Evolutionary conservation across 352 stramenopile species (phyloP), one percentile per base, ranked within the genome.

Genomic region (Pythium sukuiense): DNA sequence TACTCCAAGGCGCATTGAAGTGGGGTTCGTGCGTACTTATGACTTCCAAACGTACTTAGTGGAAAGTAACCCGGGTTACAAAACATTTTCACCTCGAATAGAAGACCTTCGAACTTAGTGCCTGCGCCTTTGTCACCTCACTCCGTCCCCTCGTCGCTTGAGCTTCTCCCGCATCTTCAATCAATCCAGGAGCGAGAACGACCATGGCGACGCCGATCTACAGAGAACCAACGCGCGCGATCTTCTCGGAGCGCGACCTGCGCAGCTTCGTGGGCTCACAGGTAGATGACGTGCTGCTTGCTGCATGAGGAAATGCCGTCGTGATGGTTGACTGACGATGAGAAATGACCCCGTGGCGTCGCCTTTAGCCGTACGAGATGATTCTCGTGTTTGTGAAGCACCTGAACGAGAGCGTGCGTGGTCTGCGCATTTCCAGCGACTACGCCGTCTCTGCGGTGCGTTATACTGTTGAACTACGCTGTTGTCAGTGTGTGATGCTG

Each of bases 311-410:
- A 53, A 9, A 14, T 53, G 18, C 2, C 24, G 43, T 49, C n/a
- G 43, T 11, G 4, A 26, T 18, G n/a, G 43, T 3, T 9, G 8
- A 14, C 43, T 49, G 14, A 49, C 43, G n/a, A 27, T 49, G 43
- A 26, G 20, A 49, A 27, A 18, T 3, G 43, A 9, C 11, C 43
- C 16, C 20, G 0, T 27, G 24, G 16, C 43, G 43, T 16, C 3
- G 35, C 35, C 8, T 43, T 43, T 43, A 95, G 85, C 76, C 87
- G 30, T 87, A 92, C 60, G 79, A 93, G 53, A 92, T 91, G 80
- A 79, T 93, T 30, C 59, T 95, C 18, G 67, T 91, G 54, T 93
- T 93, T 54, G 80, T 93, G 32, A 92, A 92, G 72, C 78, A 90
- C 46, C 46, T 93, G 48, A 95, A 92, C 71, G 80, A 92, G 59